These are phyloP conservation scores for Naumovozyma baii DNA, from an alignment of 805 yeast species.

Conservation along the genomic window DNA sequence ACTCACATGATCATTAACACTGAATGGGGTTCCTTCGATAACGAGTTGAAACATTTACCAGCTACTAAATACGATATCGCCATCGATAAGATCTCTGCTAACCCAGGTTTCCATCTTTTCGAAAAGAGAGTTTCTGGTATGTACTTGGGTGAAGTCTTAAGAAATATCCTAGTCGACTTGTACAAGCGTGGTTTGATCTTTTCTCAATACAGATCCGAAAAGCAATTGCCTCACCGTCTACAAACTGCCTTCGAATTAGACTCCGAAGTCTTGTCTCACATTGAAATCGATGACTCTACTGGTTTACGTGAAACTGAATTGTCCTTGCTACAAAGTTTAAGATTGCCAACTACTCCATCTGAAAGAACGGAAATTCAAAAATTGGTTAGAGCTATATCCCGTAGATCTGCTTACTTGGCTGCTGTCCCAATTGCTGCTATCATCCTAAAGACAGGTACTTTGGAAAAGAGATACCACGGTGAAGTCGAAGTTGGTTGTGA, in stretches of 20 bases:
- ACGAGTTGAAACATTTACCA: conserved; percentile 66
- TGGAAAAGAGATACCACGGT: conserved; percentile 44
- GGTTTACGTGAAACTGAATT: conserved; percentile 62
- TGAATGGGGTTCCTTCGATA: conserved; percentile 98
- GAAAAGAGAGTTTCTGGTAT: conserved; percentile 88
- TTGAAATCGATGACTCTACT: conserved; percentile 76
- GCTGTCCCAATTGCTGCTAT: conserved; percentile 89
- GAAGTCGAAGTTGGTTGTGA: conserved; percentile 92
- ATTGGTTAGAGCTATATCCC: conserved; percentile 72
- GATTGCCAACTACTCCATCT: conserved; percentile 56
- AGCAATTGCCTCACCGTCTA: conserved; percentile 45
- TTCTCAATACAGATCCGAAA: conserved; percentile 37
- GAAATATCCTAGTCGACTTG: conserved; percentile 64
- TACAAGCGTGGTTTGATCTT: conserved; percentile 51
- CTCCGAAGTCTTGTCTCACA: conserved; percentile 71
- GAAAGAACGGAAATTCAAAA: conserved; percentile 70
- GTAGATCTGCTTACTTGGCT: conserved; percentile 77
- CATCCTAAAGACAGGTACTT: conserved; percentile 52
- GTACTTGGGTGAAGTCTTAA: conserved; percentile 82
- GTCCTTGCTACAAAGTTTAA: conserved; percentile 51
- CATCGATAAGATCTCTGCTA: conserved; percentile 66
- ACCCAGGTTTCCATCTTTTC: conserved; percentile 82
- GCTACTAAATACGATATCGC: conserved; percentile 63
- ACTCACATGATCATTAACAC: conserved; percentile 82
- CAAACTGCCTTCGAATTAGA: conserved; percentile 69